Evolutionary conservation across 108 stramenopile species (phyloP), one percentile per base, ranked within the genome.

Genomic region (Bacterosira constricta): DNA sequence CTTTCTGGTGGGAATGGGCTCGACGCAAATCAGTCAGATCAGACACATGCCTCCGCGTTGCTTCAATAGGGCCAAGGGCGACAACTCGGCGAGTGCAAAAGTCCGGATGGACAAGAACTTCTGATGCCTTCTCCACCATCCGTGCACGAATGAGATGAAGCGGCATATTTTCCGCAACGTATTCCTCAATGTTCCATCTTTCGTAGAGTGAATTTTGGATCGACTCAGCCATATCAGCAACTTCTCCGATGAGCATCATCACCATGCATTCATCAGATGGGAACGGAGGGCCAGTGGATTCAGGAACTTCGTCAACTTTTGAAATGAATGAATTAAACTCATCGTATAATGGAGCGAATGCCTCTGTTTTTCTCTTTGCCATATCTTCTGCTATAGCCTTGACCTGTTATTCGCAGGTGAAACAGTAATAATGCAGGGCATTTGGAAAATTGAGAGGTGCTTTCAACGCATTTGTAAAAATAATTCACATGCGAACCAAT

Each of bases 351-450:
- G 93, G 93, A 55, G 82, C 79, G 25, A 94, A 88, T 41, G 87
- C 81, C 18, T 83, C 74, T 10, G 87, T 79, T 39, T 69, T 63
- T 18, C 93, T 84, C 51, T 87, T 81, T n/a, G 90, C 79, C 88
- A 94, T 91, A 52, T 87, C 84, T 75, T 91, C 93, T 11, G 90
- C 93, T 0, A 94, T 85, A 15, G 85, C 80, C 71, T 89, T 90
- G 35, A 92, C 67, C 86, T 86, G 71, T 20, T 21, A 18, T 26
- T 51, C 9, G 34, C 46, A 44, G 51, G 31, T 18, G 35, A 42
- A 46, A 46, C n/a, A n/a, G n/a, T n/a, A n/a, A n/a, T n/a, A n/a
- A n/a, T n/a, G n/a, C 3, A 39, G 10, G 18, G 31, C 2, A 21
- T 6, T 13, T 47, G 44, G 13, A n/a, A 45, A 54, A 26, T 17